Percentiles rank a stretch among this genome's conserved stretches.
Conservation (phyloP, 164 flowering plant genomes). For the Kingdonia uniflora region DNA sequence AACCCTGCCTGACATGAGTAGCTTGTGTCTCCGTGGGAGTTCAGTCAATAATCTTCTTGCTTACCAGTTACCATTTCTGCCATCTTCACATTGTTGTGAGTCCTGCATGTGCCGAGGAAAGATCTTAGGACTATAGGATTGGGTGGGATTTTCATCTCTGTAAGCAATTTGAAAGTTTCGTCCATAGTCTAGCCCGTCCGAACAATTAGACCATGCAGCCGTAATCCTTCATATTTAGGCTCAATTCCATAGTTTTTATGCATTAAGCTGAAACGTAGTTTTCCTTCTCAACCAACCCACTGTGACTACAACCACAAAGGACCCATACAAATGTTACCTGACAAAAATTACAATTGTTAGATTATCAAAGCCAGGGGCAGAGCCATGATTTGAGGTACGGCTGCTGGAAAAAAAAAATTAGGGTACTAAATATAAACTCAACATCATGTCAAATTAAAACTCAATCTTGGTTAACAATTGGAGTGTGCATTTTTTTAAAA, state of each 20-base stretch:
- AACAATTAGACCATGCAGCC: constrained; percentile 15
- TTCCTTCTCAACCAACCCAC: constrained; percentile 10
- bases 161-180: constrained; percentile 7
- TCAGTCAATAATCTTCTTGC: not conserved
- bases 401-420: no score
- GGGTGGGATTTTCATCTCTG: constrained; percentile 8
- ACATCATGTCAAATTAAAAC: no score
- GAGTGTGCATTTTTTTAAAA: no score
- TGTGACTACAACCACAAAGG: constrained; percentile 11
- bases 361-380: no score
- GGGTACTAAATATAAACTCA: no score
- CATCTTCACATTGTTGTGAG: constrained; percentile 6
- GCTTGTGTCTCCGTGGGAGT: constrained; percentile 5
- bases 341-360: constrained; percentile 4
- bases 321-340: constrained; percentile 9
- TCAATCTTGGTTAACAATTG: no score
- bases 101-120: constrained; percentile 11
- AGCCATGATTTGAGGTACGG: no score
- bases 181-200: constrained; percentile 9
- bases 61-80: constrained; percentile 8
- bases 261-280: constrained; percentile 7
- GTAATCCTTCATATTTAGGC: constrained; percentile 12
- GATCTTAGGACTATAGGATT: constrained; percentile 10
- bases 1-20: constrained; percentile 12
- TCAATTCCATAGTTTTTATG: constrained; percentile 8